Percentiles rank a stretch among this genome's conserved stretches.
phyloP scores from a whole-genome alignment of 108 stramenopile genomes.

The Craspedostauros australis region DNA sequence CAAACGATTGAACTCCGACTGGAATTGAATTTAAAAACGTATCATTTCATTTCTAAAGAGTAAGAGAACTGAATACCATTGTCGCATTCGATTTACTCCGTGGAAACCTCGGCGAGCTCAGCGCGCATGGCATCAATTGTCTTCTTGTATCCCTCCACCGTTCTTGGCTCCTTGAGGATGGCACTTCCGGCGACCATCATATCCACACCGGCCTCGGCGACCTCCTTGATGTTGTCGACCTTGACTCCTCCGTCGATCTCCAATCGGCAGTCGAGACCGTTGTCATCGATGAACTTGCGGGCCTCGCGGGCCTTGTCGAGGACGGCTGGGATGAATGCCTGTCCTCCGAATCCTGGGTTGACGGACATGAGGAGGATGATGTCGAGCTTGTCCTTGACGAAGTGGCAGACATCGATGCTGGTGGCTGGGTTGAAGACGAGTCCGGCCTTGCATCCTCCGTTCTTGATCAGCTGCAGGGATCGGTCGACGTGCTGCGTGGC shows the following conservation, averaged over 20 bases:
- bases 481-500: conserved; percentile 94
- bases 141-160: conserved; percentile 89
- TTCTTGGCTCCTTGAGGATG: conserved; percentile 94
- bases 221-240: conserved; percentile 91
- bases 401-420: conserved; percentile 79
- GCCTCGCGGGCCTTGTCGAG: conserved; percentile 93
- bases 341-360: conserved; percentile 98
- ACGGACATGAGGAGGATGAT: conserved; percentile 98
- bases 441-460: conserved; percentile 95
- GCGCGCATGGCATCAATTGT: conserved; percentile 95
- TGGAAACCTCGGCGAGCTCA: conserved; percentile 80
- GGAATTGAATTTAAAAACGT: too few relatives aligned
- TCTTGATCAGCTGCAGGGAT: conserved; percentile 91
- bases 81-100: too few relatives aligned
- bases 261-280: conserved; percentile 93
- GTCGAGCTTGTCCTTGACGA: conserved; percentile 96
- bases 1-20: too few relatives aligned
- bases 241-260: conserved; percentile 95
- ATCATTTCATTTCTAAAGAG: too few relatives aligned
- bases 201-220: conserved; percentile 96
- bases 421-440: conserved; percentile 98
- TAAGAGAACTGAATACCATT: too few relatives aligned
- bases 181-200: conserved; percentile 98
- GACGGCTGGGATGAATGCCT: conserved; percentile 90
- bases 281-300: conserved; percentile 93